Percentiles rank a stretch among this genome's conserved stretches.
Evolutionary conservation across 1,284 basidiomycete species (phyloP).

Genomic region (Sporisorium sorghi): DNA sequence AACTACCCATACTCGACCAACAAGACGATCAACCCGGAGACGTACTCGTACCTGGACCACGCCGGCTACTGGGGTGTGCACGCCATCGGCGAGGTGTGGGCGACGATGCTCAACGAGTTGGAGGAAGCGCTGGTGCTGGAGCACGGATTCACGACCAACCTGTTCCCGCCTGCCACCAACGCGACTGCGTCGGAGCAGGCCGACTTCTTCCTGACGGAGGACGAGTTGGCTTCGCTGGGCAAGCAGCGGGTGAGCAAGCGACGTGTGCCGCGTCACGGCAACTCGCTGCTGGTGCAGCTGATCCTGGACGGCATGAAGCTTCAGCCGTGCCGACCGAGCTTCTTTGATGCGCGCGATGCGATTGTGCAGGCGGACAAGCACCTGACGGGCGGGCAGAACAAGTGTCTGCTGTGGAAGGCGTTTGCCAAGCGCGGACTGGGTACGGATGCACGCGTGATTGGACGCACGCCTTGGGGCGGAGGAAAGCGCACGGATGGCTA

Average conservation of each 20-base stretch:
- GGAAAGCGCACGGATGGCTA: slow-evolving; percentile 75
- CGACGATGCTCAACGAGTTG: slow-evolving; percentile 83
- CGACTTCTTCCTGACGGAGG: slow-evolving; percentile 55
- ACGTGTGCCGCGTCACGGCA: slow-evolving; percentile 90
- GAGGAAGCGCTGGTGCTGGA: slow-evolving; percentile 56
- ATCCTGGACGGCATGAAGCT: slow-evolving; percentile 93
- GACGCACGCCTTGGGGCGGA: slow-evolving; percentile 93
- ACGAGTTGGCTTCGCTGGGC: slow-evolving; percentile 65
- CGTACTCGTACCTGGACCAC: slow-evolving; percentile 95
- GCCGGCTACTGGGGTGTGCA: slow-evolving; percentile 77
- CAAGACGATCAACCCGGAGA: slow-evolving; percentile 84
- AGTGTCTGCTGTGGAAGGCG: slow-evolving; percentile 86
- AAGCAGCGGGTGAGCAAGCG: slow-evolving; percentile 72
- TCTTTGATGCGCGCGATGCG: slow-evolving; percentile 91
- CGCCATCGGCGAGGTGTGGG: slow-evolving; percentile 95
- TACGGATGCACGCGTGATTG: slow-evolving; percentile 66
- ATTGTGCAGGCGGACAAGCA: slow-evolving; percentile 92
- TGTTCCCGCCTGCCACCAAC: slow-evolving; percentile 56
- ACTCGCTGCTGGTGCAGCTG: slow-evolving; percentile 86
- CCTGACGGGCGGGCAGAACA: slow-evolving; percentile 90
- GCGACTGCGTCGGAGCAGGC: slow-evolving; percentile 43
- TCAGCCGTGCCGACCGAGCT: slow-evolving; percentile 86
- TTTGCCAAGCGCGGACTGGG: slow-evolving; percentile 83
- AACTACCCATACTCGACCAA: slow-evolving; percentile 77
- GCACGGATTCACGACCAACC: slow-evolving; percentile 54